A percentile compares a stretch with the other conserved stretches of the same genome.
phyloP scores from a whole-genome alignment of 2,329 filamentous ascomycete species.

The Aureobasidium musti region DNA sequence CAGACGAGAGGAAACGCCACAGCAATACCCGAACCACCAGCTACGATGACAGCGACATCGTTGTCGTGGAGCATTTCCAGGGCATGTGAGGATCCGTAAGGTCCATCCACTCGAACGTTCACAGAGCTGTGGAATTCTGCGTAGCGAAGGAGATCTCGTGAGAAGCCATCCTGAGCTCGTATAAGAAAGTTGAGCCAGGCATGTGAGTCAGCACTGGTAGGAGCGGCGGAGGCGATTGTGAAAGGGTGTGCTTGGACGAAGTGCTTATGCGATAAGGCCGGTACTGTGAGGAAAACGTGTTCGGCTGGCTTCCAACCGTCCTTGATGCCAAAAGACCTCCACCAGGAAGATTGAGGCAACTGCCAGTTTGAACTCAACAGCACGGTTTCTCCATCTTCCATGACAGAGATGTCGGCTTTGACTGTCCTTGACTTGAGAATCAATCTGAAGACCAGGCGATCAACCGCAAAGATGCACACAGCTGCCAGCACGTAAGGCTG shows the following conservation, averaged over 20 bases:
- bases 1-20: slow-evolving; percentile 64
- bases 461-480: slow-evolving; percentile 59
- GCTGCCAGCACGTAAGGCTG: slow-evolving; percentile 57
- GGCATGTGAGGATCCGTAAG: slow-evolving; percentile 62
- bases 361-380: slow-evolving; percentile 52
- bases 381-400: slow-evolving; percentile 60
- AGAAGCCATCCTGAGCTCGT: slow-evolving; percentile 62
- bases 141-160: slow-evolving; percentile 56
- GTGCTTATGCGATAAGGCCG: slow-evolving; percentile 56
- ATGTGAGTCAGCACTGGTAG: slow-evolving; percentile 44
- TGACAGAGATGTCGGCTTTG: slow-evolving; percentile 54
- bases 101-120: slow-evolving; percentile 61
- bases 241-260: slow-evolving; percentile 65
- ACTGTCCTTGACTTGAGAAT: slow-evolving; percentile 54
- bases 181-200: slow-evolving; percentile 61
- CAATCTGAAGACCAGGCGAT: slow-evolving; percentile 60
- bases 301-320: slow-evolving; percentile 63
- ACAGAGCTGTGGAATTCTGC: slow-evolving; percentile 51
- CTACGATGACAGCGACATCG: slow-evolving; percentile 57
- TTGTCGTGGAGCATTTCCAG: slow-evolving; percentile 55
- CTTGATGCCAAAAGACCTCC: slow-evolving; percentile 39
- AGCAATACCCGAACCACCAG: slow-evolving; percentile 66
- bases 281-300: slow-evolving; percentile 65
- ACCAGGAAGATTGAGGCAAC: slow-evolving; percentile 31
- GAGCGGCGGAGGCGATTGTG: slow-evolving; percentile 64